These are phyloP conservation scores for Hermanozyma aechmeae DNA, from an alignment of 805 yeast species.

Conservation along the genomic window DNA sequence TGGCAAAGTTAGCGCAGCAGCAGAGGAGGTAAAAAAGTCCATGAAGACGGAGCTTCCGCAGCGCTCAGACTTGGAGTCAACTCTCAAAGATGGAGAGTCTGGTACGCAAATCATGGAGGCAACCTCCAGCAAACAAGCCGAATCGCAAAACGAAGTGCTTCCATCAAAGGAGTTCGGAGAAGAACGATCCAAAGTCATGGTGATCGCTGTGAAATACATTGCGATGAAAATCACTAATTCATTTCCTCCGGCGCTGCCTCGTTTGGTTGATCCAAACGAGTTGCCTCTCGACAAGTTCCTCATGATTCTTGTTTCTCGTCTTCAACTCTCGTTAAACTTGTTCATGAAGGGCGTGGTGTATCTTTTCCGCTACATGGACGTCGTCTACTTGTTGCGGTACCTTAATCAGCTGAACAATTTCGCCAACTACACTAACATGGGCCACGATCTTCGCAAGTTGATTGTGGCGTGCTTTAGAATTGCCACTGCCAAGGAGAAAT, in stretches of 20 bases:
- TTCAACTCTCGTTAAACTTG: constrained; percentile 22
- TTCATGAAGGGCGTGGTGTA: constrained; percentile 34
- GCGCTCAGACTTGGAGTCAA: neutral
- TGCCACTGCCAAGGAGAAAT: constrained; percentile 23
- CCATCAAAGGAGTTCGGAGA: constrained; percentile 14
- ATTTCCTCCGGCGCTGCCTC: constrained; percentile 31
- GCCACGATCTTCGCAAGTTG: constrained; percentile 29
- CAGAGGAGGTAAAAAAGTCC: constrained; percentile 14
- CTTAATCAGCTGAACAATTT: constrained; percentile 36
- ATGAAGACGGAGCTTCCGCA: constrained; percentile 6
- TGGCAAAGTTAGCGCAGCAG: constrained; percentile 7
- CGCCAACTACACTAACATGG: constrained; percentile 36
- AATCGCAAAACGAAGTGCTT: constrained; percentile 1
- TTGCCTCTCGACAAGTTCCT: constrained; percentile 32
- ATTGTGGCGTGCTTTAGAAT: constrained; percentile 34
- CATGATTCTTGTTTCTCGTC: constrained; percentile 27
- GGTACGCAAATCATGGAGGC: neutral
- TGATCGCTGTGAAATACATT: constrained; percentile 31
- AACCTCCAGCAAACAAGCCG: neutral
- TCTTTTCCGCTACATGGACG: constrained; percentile 38
- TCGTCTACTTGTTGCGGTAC: constrained; percentile 34
- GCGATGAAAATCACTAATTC: constrained; percentile 34
- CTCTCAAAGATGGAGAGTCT: neutral
- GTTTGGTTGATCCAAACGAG: constrained; percentile 14
- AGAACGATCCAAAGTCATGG: constrained; percentile 31